A percentile compares a stretch with the other conserved stretches of the same genome.
These are phyloP conservation scores for Pneumocystis jirovecii DNA, from an alignment of 1,139 yeast species.

Conservation along the genomic window DNA sequence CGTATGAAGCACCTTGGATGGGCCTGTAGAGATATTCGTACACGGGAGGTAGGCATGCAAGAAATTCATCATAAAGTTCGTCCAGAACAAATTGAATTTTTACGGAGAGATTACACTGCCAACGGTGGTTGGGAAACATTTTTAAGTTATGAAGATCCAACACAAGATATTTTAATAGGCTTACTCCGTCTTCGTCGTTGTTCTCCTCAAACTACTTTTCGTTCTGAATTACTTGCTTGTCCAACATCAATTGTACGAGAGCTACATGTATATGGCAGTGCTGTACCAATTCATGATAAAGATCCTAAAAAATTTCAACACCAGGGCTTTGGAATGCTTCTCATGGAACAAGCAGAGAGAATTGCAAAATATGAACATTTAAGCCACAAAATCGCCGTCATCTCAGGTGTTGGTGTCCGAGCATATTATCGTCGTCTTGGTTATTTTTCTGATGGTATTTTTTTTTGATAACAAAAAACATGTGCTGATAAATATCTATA, in stretches of 20 bases:
- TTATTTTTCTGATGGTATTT: conserved; percentile 64
- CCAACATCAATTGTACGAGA: conserved; percentile 90
- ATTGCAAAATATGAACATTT: conserved; percentile 95
- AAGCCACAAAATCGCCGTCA: conserved; percentile 76
- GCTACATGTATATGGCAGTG: conserved; percentile 92
- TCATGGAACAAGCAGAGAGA: conserved; percentile 97
- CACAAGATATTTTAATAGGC: conserved; percentile 89
- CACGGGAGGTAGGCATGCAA: conserved; percentile 97
- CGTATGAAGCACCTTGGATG: conserved; percentile 98
- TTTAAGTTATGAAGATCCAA: conserved; percentile 90
- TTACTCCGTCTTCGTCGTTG: conserved; percentile 77
- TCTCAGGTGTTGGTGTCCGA: conserved; percentile 95
- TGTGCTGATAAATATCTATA: conserved; percentile 14
- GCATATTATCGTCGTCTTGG: conserved; percentile 89
- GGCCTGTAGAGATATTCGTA: conserved; percentile 90
- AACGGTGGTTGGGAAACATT: conserved; percentile 99
- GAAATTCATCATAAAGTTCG: conserved; percentile 95
- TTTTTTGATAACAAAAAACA: conserved; percentile 76
- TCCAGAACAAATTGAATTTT: conserved; percentile 92
- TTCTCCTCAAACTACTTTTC: conserved; percentile 71
- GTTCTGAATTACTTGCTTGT: conserved; percentile 74
- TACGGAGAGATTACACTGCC: conserved; percentile 90
- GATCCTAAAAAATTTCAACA: conserved; percentile 98
- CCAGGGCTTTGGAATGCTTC: conserved; percentile 93
- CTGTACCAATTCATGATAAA: conserved; percentile 91